Conservation (phyloP, 2,329 filamentous ascomycete genomes). For the Cladosporium sp. region DNA sequence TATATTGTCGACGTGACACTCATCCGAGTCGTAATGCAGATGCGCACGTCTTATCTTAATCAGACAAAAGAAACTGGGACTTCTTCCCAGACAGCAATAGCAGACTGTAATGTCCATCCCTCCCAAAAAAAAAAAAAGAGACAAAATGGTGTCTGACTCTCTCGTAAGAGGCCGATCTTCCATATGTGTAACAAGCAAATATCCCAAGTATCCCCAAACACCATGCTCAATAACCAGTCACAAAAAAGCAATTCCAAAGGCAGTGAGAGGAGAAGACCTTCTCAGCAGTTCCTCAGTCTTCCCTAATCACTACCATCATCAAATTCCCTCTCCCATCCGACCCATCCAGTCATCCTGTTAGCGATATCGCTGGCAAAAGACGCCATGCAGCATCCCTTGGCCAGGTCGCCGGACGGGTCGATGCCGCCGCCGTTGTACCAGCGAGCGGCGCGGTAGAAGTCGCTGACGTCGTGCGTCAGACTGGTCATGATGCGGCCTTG, state of each 20-base stretch:
- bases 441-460: slow-evolving; percentile 50
- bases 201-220: slow-evolving; percentile 5
- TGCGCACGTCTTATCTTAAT: not conserved
- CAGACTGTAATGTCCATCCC: not conserved
- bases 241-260: not conserved
- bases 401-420: slow-evolving; percentile 38
- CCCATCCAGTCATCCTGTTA: slow-evolving; percentile 49
- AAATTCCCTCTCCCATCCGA: slow-evolving; percentile 18
- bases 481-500: slow-evolving; percentile 29
- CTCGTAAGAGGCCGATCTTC: slow-evolving; percentile 8
- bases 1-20: not conserved
- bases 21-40: not conserved
- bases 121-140: not conserved
- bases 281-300: not conserved
- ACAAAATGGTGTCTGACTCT: slow-evolving; percentile 1
- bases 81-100: not conserved
- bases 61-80: not conserved
- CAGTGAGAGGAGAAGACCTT: not conserved
- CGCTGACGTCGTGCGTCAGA: slow-evolving; percentile 11
- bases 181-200: not conserved
- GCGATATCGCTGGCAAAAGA: slow-evolving; percentile 57
- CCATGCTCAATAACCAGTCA: slow-evolving; percentile 16
- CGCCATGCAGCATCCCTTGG: slow-evolving; percentile 48
- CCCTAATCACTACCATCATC: not conserved
- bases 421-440: slow-evolving; percentile 52